phyloP scores from a whole-genome alignment of 2,329 filamentous ascomycete species.

The Colletotrichum musicola region DNA sequence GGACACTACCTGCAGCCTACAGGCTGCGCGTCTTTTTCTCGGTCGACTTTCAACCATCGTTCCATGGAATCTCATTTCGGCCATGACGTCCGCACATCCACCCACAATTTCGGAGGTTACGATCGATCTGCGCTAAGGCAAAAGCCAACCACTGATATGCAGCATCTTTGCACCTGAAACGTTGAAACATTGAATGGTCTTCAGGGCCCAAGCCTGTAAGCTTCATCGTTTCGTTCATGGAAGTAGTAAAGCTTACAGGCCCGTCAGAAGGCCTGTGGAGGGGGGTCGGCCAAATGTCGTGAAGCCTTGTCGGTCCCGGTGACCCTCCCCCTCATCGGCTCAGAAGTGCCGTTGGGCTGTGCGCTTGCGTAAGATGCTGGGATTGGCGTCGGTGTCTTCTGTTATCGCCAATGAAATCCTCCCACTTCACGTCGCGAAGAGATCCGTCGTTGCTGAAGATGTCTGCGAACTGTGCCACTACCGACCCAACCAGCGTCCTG shows the following conservation, averaged over 20 bases:
- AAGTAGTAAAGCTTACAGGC: not conserved
- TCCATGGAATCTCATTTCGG: constrained; percentile 29
- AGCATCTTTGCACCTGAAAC: constrained; percentile 37
- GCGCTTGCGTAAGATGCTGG: constrained; percentile 10
- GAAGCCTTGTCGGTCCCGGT: constrained; percentile 10
- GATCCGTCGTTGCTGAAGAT: not conserved
- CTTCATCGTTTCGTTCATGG: constrained; percentile 17
- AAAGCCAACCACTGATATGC: constrained; percentile 25
- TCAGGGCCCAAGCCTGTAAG: constrained; percentile 29
- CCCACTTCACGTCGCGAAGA: constrained; percentile 24
- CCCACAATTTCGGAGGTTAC: constrained; percentile 37
- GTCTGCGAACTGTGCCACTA: not conserved
- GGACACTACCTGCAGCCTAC: not conserved
- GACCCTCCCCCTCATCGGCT: constrained; percentile 30
- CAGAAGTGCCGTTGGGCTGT: not conserved
- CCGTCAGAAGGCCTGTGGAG: not conserved
- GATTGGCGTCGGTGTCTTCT: constrained; percentile 3
- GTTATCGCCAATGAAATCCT: not conserved
- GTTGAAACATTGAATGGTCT: constrained; percentile 35
- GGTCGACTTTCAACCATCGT: not conserved
- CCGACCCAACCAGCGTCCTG: not conserved
- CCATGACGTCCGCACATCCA: constrained; percentile 36
- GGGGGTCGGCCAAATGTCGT: constrained; percentile 14
- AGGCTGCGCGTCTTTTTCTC: not conserved
- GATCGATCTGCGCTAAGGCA: constrained; percentile 37